Percentiles rank a stretch among this genome's conserved stretches.
Evolutionary conservation across 2,329 filamentous ascomycete species (phyloP).

Genomic region (Myriosclerotinia scirpicola): DNA sequence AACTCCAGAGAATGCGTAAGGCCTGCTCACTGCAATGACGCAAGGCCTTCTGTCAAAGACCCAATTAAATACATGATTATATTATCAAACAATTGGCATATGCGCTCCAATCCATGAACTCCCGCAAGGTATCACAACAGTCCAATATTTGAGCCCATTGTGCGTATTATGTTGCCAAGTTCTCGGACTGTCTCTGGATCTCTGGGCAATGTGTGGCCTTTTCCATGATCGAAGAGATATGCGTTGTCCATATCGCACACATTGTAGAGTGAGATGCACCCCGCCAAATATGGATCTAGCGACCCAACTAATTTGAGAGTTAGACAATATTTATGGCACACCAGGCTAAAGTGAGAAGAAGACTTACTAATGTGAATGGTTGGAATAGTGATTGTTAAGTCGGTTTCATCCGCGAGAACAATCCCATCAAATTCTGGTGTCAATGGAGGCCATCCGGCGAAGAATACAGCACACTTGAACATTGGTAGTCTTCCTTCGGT

Average conservation of each 20-base stretch:
- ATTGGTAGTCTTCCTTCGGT: constrained; percentile 36
- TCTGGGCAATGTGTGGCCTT: constrained; percentile 62
- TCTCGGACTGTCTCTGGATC: constrained; percentile 45
- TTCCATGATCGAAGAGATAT: constrained; percentile 63
- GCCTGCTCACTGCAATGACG: not conserved
- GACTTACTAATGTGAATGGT: constrained; percentile 46
- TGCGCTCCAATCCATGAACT: not conserved
- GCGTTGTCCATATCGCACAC: constrained; percentile 63
- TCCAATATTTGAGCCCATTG: constrained; percentile 29
- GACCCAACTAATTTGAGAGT: constrained; percentile 48
- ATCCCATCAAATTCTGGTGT: constrained; percentile 48
- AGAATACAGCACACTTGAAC: constrained; percentile 51
- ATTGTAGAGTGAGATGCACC: constrained; percentile 62
- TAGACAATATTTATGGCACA: constrained; percentile 24
- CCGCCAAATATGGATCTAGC: constrained; percentile 61
- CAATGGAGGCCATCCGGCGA: constrained; percentile 55
- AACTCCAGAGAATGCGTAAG: not conserved
- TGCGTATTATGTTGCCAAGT: constrained; percentile 35
- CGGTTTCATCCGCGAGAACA: constrained; percentile 53
- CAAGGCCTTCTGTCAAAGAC: not conserved
- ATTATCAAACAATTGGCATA: not conserved
- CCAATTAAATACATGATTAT: not conserved
- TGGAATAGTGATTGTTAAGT: constrained; percentile 52
- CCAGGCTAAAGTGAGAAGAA: constrained; percentile 12
- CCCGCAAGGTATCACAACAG: not conserved